Percentiles rank a stretch among this genome's conserved stretches.
Evolutionary conservation across 2,329 filamentous ascomycete species (phyloP).

Genomic region (Epichloe sibirici): DNA sequence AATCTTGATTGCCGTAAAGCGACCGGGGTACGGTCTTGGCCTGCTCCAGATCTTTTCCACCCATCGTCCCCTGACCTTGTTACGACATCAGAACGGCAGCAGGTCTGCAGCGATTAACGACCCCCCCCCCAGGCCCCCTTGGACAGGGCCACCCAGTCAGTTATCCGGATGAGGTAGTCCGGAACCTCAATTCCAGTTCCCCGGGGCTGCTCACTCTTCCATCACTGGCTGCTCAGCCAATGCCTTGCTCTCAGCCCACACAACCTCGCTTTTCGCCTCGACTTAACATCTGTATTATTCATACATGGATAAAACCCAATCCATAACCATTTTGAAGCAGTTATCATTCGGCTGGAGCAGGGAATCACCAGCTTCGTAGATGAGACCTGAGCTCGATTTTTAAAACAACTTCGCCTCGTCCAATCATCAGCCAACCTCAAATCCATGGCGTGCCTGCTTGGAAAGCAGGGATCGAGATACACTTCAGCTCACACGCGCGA

Average conservation of each 20-base stretch:
- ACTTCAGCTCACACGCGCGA: neutral
- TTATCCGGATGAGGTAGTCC: neutral
- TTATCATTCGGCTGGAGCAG: neutral
- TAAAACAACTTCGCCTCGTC: neutral
- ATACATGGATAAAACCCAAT: neutral
- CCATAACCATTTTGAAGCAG: neutral
- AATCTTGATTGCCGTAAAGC: no score
- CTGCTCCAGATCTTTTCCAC: neutral
- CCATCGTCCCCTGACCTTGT: neutral
- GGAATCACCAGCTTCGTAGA: neutral
- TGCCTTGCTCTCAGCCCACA: neutral
- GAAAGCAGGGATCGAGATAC: neutral
- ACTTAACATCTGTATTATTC: slow-evolving; percentile 1
- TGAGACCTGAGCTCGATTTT: neutral
- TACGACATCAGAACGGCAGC: neutral
- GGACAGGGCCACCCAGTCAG: neutral
- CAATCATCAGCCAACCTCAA: no score
- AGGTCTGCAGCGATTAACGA: neutral
- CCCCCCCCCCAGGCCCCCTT: neutral
- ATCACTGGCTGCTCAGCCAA: neutral
- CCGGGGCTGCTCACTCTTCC: neutral
- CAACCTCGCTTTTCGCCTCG: neutral
- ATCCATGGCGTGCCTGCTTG: neutral
- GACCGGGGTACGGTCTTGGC: neutral
- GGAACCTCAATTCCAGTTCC: neutral